A percentile compares a stretch with the other conserved stretches of the same genome.
phyloP scores from a whole-genome alignment of 768 basidiomycete species.

The Glaciozyma antarctica region DNA sequence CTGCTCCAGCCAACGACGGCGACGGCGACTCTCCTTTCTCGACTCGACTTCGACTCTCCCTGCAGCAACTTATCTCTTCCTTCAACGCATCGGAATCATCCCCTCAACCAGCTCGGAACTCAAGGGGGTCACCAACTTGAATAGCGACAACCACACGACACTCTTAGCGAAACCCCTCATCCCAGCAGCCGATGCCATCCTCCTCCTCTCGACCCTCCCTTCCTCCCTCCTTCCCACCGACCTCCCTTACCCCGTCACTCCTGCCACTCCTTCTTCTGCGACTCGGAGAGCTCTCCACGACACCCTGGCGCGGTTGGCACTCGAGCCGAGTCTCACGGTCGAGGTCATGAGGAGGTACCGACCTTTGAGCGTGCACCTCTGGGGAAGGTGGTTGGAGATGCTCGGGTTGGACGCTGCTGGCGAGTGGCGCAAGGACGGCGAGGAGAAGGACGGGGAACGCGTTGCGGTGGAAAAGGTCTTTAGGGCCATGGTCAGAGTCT shows the following conservation, averaged over 20 bases:
- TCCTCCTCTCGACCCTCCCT: conserved; percentile 10
- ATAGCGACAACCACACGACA: background rate
- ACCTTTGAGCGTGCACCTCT: conserved; percentile 69
- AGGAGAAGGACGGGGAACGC: conserved; percentile 35
- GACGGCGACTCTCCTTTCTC: no score
- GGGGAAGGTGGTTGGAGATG: conserved; percentile 67
- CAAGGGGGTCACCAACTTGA: background rate
- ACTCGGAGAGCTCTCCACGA: conserved; percentile 41
- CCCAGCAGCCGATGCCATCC: conserved; percentile 13
- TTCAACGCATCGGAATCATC: conserved; percentile 7
- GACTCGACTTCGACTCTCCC: background rate
- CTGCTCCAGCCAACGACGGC: no score
- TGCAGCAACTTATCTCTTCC: conserved; percentile 1
- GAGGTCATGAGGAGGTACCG: conserved; percentile 58
- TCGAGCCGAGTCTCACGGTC: conserved; percentile 54
- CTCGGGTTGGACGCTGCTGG: conserved; percentile 39
- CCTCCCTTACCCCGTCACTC: conserved; percentile 1
- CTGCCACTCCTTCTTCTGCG: background rate
- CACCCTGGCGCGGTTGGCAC: conserved; percentile 54
- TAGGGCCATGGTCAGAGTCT: conserved; percentile 34
- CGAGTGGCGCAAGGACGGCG: conserved; percentile 7
- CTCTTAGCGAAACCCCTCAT: conserved; percentile 9
- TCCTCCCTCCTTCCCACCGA: background rate
- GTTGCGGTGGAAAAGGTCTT: conserved; percentile 41
- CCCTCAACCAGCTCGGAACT: background rate